Conservation (phyloP, 495 filamentous ascomycete species). For the Aspergillus diversus region DNA sequence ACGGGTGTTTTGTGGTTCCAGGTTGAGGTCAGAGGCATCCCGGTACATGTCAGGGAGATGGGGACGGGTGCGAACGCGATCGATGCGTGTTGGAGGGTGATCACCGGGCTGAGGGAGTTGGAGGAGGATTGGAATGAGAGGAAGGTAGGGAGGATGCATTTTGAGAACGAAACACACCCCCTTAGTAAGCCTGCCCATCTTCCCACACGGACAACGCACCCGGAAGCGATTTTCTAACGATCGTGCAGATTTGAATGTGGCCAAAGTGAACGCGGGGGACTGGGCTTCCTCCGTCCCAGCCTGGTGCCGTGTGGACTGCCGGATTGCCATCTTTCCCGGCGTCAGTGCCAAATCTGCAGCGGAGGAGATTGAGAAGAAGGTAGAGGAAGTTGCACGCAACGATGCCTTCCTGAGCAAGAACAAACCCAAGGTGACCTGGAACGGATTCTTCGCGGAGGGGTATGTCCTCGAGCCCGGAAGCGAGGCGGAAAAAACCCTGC, state of each 20-base stretch:
- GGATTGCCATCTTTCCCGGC: constrained; percentile 12
- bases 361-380: constrained; percentile 10
- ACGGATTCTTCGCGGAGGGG: constrained; percentile 13
- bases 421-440: constrained; percentile 8
- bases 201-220: neutral
- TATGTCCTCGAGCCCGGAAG: constrained; percentile 8
- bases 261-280: constrained; percentile 10
- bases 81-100: constrained; percentile 9
- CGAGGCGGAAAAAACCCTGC: constrained; percentile 10
- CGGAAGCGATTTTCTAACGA: neutral
- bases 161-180: constrained; percentile 11
- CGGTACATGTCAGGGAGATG: constrained; percentile 13
- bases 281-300: constrained; percentile 12
- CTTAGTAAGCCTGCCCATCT: neutral
- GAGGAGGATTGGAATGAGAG: constrained; percentile 13
- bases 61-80: constrained; percentile 7
- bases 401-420: constrained; percentile 10
- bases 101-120: constrained; percentile 6
- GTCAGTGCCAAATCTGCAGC: constrained; percentile 10
- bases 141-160: constrained; percentile 10
- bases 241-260: constrained; percentile 7
- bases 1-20: constrained; percentile 15
- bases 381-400: constrained; percentile 1
- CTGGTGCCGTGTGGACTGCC: constrained; percentile 11
- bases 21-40: constrained; percentile 8